Evolutionary conservation across 108 stramenopile species (phyloP).

Genomic region (Nitzschia putrida): DNA sequence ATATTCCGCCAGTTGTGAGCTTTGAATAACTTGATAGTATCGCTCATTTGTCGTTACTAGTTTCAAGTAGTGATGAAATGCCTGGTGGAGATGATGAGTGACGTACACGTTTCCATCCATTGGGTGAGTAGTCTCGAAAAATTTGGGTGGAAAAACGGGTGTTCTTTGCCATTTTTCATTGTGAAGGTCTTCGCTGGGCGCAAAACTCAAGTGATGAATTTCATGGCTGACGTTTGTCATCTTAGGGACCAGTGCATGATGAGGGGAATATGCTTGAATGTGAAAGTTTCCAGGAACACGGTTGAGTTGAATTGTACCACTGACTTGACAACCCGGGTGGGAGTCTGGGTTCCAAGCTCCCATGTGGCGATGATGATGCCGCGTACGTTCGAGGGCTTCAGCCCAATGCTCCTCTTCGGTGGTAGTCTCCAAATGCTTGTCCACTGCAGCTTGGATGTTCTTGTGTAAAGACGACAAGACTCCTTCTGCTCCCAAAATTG

Average conservation of each 20-base stretch:
- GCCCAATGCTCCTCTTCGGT: constrained; percentile 64
- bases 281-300: constrained; percentile 94
- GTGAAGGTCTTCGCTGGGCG: constrained; percentile 12
- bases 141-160: constrained; percentile 10
- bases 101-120: constrained; percentile 86
- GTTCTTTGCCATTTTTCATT: neutral
- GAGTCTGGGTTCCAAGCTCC: constrained; percentile 34
- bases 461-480: constrained; percentile 25
- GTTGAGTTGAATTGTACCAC: constrained; percentile 74
- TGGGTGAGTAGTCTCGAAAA: constrained; percentile 44
- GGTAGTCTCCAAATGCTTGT: constrained; percentile 40
- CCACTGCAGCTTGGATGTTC: constrained; percentile 35
- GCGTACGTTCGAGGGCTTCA: constrained; percentile 38
- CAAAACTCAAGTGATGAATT: constrained; percentile 87
- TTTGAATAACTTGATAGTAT: constrained; percentile 61
- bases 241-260: constrained; percentile 82
- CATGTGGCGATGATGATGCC: constrained; percentile 32
- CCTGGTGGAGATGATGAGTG: constrained; percentile 74
- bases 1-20: constrained; percentile 68
- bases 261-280: constrained; percentile 82
- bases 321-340: constrained; percentile 82
- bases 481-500: constrained; percentile 34
- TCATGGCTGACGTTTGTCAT: constrained; percentile 90
- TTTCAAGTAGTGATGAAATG: constrained; percentile 94
- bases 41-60: constrained; percentile 63